Base-by-base conservation (phyloP, 2,329 filamentous ascomycete genomes). In the Colletotrichum spinosum region DNA sequence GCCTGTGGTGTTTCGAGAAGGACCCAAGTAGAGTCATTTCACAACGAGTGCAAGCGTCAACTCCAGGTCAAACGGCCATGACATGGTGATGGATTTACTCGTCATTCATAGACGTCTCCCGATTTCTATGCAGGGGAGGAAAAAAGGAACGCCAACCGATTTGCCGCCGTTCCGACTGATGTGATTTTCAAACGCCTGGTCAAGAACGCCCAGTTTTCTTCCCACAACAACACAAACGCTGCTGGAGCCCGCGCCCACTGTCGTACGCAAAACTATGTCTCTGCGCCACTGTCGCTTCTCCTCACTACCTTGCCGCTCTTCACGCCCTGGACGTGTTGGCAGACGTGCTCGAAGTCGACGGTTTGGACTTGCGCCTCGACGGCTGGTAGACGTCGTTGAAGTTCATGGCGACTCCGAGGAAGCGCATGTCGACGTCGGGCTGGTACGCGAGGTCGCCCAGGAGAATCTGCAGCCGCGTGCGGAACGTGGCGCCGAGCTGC, bases 381-480 rank as follows among this genome's bases (percentile, higher is more conserved):
- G 93, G 92, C 78, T 92, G 88, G 78, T 98, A 98, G 34, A 97
- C 92, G 76, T 98, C 95, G 78, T 99, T 99, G 79, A 98, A 99
- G 79, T 98, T 99, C 93, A 99, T 98, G 45, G 96, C 92, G 51
- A 98, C 94, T 44, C 93, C 96, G 70, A 99, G 80, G 83, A 98
- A 98, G 59, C 95, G 86, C 89, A 99, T 93, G 77, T 99, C 96
- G 55, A 94, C 90, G 76, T 99, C 96, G 1, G 94, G 91, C 78
- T 98, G 95, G 79, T 97, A 95, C 8, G 93, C 92, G 68, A 99
- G 78, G 76, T 99, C 97, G 12, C 96, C 94, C 4, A 99, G 82
- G 59, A 99, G 80, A 45, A 94, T 83, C 75, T 93, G 93, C 53
- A 98, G 86, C 35, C 92, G 87, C 1, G 86, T 85, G 67, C 88